phyloP scores from a whole-genome alignment of 2,329 filamentous ascomycete species.

The Fusarium torulosum region DNA sequence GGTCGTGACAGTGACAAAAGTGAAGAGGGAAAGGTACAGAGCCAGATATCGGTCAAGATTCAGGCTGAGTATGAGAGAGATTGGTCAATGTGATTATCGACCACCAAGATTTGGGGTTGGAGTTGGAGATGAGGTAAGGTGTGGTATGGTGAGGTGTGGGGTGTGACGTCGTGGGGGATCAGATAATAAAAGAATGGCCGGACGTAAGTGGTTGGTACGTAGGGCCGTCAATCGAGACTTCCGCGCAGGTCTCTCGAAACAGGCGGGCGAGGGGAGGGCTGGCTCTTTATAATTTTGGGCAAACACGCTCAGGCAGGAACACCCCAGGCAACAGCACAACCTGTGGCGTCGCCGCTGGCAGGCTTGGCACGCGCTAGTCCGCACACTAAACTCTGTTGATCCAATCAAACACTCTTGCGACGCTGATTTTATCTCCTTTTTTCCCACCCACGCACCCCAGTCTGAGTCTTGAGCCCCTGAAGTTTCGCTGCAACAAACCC shows the following conservation, averaged over 20 bases:
- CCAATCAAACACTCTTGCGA: constrained; percentile 56
- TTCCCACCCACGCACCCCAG: constrained; percentile 51
- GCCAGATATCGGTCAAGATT: constrained; percentile 17
- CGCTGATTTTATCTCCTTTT: constrained; percentile 58
- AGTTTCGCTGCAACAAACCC: constrained; percentile 54
- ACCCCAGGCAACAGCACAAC: constrained; percentile 60
- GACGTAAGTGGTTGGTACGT: constrained; percentile 63
- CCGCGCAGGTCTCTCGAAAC: constrained; percentile 64
- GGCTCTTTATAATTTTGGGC: constrained; percentile 69
- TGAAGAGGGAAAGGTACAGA: constrained; percentile 20
- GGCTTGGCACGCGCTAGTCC: constrained; percentile 55
- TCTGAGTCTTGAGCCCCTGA: constrained; percentile 55
- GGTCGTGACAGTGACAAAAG: constrained; percentile 33
- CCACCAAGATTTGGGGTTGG: constrained; percentile 22
- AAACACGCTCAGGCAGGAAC: constrained; percentile 53
- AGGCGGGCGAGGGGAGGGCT: constrained; percentile 65
- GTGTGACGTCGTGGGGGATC: constrained; percentile 51
- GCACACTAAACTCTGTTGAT: constrained; percentile 49
- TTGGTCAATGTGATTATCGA: constrained; percentile 41
- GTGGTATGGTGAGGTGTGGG: constrained; percentile 45
- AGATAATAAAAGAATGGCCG: constrained; percentile 57
- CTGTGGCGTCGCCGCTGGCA: constrained; percentile 59
- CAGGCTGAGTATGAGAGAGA: constrained; percentile 31
- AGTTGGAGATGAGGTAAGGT: constrained; percentile 3
- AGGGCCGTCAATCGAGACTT: constrained; percentile 69